Percentiles rank a stretch among this genome's conserved stretches.
phyloP scores from a whole-genome alignment of 768 basidiomycete species.

The Lentinula guzmanii region DNA sequence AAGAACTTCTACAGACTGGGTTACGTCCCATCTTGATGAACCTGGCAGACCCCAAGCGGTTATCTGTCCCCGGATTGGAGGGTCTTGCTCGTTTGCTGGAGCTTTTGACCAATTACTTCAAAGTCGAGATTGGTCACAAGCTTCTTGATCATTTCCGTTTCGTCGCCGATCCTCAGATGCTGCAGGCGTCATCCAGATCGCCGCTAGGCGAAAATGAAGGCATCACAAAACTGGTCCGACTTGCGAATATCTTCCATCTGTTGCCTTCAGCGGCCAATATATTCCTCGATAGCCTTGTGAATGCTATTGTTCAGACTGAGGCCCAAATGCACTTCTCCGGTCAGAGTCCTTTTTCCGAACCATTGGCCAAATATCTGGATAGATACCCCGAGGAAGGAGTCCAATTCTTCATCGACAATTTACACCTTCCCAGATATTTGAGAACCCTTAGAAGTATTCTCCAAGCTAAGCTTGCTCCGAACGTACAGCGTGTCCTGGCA shows the following conservation, averaged over 20 bases:
- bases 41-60: constrained; percentile 89
- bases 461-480: constrained; percentile 71
- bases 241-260: constrained; percentile 96
- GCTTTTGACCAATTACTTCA: constrained; percentile 97
- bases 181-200: constrained; percentile 71
- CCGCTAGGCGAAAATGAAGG: constrained; percentile 85
- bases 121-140: constrained; percentile 98
- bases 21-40: constrained; percentile 97
- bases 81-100: constrained; percentile 91
- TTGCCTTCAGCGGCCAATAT: constrained; percentile 90
- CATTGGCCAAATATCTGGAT: constrained; percentile 85
- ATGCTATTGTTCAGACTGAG: constrained; percentile 87
- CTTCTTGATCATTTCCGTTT: constrained; percentile 93
- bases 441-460: constrained; percentile 82
- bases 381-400: constrained; percentile 84
- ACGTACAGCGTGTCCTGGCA: constrained; percentile 61
- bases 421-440: constrained; percentile 75
- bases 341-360: constrained; percentile 88
- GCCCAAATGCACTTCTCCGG: constrained; percentile 86
- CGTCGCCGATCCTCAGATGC: constrained; percentile 84
- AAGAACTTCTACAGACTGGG: constrained; percentile 92
- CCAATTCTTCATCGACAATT: constrained; percentile 75
- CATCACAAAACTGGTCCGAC: constrained; percentile 87
- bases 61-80: constrained; percentile 88
- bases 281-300: constrained; percentile 85